Conservation (phyloP, 2,329 filamentous ascomycete species). For the Lachnellula hyalina region DNA sequence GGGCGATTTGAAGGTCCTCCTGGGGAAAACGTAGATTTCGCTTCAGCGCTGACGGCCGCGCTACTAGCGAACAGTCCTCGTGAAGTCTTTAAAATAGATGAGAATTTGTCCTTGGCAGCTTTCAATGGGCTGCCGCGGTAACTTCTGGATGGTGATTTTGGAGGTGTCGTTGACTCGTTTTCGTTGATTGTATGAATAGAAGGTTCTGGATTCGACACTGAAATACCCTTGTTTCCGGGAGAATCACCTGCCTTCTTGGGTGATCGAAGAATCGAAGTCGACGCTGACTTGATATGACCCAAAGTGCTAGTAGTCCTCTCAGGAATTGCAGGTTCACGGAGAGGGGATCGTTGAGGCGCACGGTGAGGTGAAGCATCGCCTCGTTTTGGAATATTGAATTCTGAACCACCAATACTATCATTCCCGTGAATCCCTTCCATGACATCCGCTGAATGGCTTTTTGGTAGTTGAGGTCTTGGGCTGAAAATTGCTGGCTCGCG, state of each 20-base stretch:
- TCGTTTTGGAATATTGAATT: conserved; percentile 41
- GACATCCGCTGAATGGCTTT: conserved; percentile 56
- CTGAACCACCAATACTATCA: conserved; percentile 42
- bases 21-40: conserved; percentile 53
- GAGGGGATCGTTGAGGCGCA: conserved; percentile 26
- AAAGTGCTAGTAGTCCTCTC: conserved; percentile 31
- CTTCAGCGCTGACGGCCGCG: conserved; percentile 57
- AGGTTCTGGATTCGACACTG: conserved; percentile 51
- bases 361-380: conserved; percentile 32
- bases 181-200: conserved; percentile 45
- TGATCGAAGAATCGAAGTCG: conserved; percentile 53
- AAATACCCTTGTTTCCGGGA: conserved; percentile 52
- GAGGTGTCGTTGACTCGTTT: conserved; percentile 20
- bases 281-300: conserved; percentile 57
- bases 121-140: conserved; percentile 75
- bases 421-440: conserved; percentile 52
- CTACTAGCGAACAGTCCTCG: conserved; percentile 81
- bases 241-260: conserved; percentile 36
- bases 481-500: conserved; percentile 34
- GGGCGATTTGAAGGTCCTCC: conserved; percentile 39
- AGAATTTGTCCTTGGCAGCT: conserved; percentile 87
- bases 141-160: conserved; percentile 51
- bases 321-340: conserved; percentile 25
- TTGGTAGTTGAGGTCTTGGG: conserved; percentile 49
- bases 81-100: conserved; percentile 83